Evolutionary conservation across 1,284 basidiomycete species (phyloP).

Genomic region (Apiotrichum gracile): DNA sequence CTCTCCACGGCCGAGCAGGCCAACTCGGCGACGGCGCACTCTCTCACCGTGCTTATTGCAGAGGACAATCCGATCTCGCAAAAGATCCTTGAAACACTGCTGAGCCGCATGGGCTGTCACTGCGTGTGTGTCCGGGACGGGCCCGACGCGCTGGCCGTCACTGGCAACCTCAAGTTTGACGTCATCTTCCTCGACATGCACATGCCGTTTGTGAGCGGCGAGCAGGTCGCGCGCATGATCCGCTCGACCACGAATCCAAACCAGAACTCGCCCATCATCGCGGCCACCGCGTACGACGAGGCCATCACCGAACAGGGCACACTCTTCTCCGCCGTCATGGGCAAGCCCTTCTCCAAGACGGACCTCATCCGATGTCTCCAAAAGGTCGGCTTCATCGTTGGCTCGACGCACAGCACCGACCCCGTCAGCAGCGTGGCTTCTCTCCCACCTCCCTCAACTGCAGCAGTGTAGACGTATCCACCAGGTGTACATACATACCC

Average conservation of each 20-base stretch:
- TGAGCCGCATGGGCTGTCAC: slow-evolving; percentile 85
- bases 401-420: not conserved
- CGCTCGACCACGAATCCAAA: slow-evolving; percentile 47
- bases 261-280: slow-evolving; percentile 50
- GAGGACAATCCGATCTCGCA: slow-evolving; percentile 97
- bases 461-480: too few relatives aligned
- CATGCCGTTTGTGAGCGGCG: slow-evolving; percentile 45
- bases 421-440: too few relatives aligned
- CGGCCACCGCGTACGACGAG: slow-evolving; percentile 52
- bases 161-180: slow-evolving; percentile 76
- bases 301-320: slow-evolving; percentile 73
- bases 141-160: slow-evolving; percentile 91
- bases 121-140: slow-evolving; percentile 93
- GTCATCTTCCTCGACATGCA: slow-evolving; percentile 51
- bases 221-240: slow-evolving; percentile 48
- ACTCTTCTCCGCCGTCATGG: slow-evolving; percentile 75
- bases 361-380: slow-evolving; percentile 71
- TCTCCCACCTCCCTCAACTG: too few relatives aligned
- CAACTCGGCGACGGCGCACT: not conserved
- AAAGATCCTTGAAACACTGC: slow-evolving; percentile 88
- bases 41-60: slow-evolving; percentile 81
- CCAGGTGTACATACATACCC: too few relatives aligned
- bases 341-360: slow-evolving; percentile 81
- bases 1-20: not conserved
- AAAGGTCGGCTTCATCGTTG: slow-evolving; percentile 64